A percentile compares a stretch with the other conserved stretches of the same genome.
These are phyloP conservation scores for Effrenium voratum DNA, from an alignment of 73 alveolate species.

Conservation along the genomic window DNA sequence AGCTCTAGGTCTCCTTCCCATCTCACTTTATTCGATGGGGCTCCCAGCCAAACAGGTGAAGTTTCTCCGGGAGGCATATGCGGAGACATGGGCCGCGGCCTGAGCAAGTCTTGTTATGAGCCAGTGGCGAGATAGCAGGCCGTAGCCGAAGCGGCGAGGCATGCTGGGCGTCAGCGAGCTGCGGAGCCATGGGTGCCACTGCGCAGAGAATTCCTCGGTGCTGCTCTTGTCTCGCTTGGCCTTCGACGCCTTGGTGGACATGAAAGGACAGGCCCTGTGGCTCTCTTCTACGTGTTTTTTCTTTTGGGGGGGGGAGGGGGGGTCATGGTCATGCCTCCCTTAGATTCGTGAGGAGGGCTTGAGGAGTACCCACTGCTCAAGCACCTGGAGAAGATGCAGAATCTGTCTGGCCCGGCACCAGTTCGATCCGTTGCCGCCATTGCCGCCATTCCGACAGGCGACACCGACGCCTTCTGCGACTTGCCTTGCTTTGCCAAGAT, in stretches of 20 bases:
- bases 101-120: too few species aligned
- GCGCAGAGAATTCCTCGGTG: conserved; percentile 70
- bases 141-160: conserved; percentile 2
- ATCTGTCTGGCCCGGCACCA: background rate
- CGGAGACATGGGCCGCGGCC: conserved; percentile 62
- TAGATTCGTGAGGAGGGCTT: conserved; percentile 89
- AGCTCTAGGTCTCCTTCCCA: background rate
- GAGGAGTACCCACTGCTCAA: conserved; percentile 53
- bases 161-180: conserved; percentile 76
- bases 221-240: conserved; percentile 62
- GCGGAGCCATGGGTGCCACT: conserved; percentile 77
- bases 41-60: conserved; percentile 22
- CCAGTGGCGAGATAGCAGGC: background rate
- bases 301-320: too few species aligned
- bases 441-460: background rate
- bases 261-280: conserved; percentile 21
- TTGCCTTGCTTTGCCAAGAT: conserved; percentile 79
- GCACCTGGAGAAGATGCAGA: conserved; percentile 81
- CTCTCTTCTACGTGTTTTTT: too few species aligned
- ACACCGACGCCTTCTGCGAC: conserved; percentile 50
- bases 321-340: too few species aligned
- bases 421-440: too few species aligned
- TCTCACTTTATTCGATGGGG: background rate
- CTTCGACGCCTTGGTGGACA: conserved; percentile 47
- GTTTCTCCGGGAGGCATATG: conserved; percentile 87